A percentile compares a stretch with the other conserved stretches of the same genome.
These are phyloP conservation scores for Persicaria tinctoria DNA, from an alignment of 148 eudicot genomes.

Conservation along the genomic window DNA sequence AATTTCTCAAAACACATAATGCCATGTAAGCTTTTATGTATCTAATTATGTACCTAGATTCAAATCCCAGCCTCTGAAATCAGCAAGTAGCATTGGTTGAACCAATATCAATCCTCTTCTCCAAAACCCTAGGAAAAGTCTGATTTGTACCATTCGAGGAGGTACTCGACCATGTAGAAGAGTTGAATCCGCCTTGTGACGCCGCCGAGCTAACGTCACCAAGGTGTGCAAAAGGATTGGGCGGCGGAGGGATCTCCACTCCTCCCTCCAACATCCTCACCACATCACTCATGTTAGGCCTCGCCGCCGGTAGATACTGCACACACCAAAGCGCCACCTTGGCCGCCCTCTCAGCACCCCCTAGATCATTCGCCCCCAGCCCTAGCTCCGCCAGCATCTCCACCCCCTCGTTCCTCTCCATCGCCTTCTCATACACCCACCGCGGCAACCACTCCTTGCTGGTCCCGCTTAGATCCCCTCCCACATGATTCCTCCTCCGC, in stretches of 20 bases:
- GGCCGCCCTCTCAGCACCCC: constrained; percentile 21
- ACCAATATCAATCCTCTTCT: no score
- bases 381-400: constrained; percentile 19
- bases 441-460: constrained; percentile 27
- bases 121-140: no score
- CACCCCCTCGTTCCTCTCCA: constrained; percentile 10
- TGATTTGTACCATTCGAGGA: no score
- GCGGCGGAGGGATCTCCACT: constrained; percentile 20
- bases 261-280: constrained; percentile 32
- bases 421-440: constrained; percentile 21
- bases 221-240: constrained; percentile 27
- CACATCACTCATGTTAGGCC: no score
- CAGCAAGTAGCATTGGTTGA: no score
- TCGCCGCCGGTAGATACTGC: constrained; percentile 19
- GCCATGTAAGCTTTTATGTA: no score
- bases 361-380: constrained; percentile 6
- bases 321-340: constrained; percentile 32
- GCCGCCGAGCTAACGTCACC: no score
- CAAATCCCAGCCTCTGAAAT: no score
- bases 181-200: no score
- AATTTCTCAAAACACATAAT: no score
- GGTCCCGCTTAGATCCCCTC: constrained; percentile 9
- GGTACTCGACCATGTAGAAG: no score
- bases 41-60: no score
- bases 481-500: constrained; percentile 22